Conservation (phyloP, 345 rosid species). For the Diplotaxis tenuifolia region DNA sequence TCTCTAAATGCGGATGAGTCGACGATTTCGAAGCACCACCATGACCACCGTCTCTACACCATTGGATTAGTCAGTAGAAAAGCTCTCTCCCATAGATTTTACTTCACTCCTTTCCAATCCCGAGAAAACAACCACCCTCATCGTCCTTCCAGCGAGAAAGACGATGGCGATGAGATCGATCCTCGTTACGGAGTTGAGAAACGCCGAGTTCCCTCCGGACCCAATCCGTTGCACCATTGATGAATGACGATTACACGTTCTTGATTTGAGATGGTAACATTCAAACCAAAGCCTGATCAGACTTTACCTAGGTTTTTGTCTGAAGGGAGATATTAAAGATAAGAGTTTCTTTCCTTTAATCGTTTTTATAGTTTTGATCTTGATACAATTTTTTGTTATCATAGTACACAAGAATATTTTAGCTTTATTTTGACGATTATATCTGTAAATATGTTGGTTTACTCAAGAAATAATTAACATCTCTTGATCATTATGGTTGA, state of each 20-base stretch:
- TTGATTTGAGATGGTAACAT: not conserved
- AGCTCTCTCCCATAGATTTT: slow-evolving; percentile 49
- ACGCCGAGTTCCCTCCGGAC: slow-evolving; percentile 89
- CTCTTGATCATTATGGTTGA: not conserved
- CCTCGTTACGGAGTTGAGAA: slow-evolving; percentile 81
- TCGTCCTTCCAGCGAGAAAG: slow-evolving; percentile 11
- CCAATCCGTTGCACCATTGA: slow-evolving; percentile 93
- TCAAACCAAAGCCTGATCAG: slow-evolving; percentile 9
- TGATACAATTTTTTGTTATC: slow-evolving; percentile 16
- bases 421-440: slow-evolving; percentile 8
- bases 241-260: slow-evolving; percentile 8
- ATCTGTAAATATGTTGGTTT: slow-evolving; percentile 25
- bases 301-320: slow-evolving; percentile 7
- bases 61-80: slow-evolving; percentile 42
- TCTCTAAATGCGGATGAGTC: slow-evolving; percentile 6
- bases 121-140: slow-evolving; percentile 24
- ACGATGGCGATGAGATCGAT: slow-evolving; percentile 54
- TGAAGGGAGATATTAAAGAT: not conserved
- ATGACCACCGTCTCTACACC: not conserved
- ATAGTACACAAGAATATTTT: not conserved
- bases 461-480: slow-evolving; percentile 8
- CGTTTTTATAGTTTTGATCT: slow-evolving; percentile 11
- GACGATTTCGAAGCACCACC: slow-evolving; percentile 11
- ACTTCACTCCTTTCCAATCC: slow-evolving; percentile 59
- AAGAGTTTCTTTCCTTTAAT: not conserved